A percentile compares a stretch with the other conserved stretches of the same genome.
These are phyloP conservation scores for Petrea volubilis DNA, from an alignment of 257 asterid genomes.

Conservation along the genomic window DNA sequence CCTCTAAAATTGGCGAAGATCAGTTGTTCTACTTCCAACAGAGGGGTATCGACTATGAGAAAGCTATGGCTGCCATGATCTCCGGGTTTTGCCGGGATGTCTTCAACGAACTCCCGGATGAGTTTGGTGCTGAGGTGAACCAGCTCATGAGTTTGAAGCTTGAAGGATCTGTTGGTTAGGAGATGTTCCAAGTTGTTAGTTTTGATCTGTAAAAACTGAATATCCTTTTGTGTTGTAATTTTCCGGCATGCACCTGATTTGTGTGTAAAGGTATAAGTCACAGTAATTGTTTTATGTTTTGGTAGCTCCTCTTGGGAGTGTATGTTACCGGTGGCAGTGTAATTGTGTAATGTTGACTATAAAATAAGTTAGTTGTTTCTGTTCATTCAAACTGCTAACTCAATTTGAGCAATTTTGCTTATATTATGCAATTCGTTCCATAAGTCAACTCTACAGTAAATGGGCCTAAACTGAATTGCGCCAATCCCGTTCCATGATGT, in stretches of 20 bases:
- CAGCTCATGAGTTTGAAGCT: slow-evolving; percentile 94
- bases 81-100: slow-evolving; percentile 94
- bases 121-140: slow-evolving; percentile 95
- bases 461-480: no score
- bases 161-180: slow-evolving; percentile 92
- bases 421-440: no score
- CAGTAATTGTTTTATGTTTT: not conserved
- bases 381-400: not conserved
- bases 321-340: not conserved
- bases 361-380: slow-evolving; percentile 11
- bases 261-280: slow-evolving; percentile 25
- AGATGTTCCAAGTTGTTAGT: not conserved
- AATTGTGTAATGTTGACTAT: slow-evolving; percentile 18
- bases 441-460: no score
- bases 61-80: slow-evolving; percentile 98
- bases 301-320: not conserved
- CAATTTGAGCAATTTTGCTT: not conserved
- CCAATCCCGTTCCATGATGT: no score
- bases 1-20: slow-evolving; percentile 93
- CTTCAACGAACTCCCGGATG: slow-evolving; percentile 88
- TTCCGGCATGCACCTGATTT: slow-evolving; percentile 1
- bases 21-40: slow-evolving; percentile 94
- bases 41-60: slow-evolving; percentile 91
- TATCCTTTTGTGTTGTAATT: not conserved
- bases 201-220: slow-evolving; percentile 21